Conservation (phyloP, 2,329 filamentous ascomycete species). For the Aureobasidium leucospermi region DNA sequence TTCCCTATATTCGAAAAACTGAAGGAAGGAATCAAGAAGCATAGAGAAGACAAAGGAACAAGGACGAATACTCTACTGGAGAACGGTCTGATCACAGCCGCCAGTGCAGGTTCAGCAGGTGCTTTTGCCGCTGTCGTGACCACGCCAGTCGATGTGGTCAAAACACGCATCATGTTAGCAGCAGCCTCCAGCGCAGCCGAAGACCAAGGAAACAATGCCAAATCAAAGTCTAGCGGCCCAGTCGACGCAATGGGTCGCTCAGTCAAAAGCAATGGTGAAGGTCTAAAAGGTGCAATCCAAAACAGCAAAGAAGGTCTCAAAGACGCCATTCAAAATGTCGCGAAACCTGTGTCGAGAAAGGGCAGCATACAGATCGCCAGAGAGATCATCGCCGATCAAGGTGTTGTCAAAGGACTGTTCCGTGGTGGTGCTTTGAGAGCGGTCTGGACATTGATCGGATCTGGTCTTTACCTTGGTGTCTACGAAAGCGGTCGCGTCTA, state of each 20-base stretch:
- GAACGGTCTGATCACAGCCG: slow-evolving; percentile 62
- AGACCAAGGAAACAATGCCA: slow-evolving; percentile 18
- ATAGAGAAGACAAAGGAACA: slow-evolving; percentile 33
- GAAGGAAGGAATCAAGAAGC: slow-evolving; percentile 46
- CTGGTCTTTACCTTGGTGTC: slow-evolving; percentile 75
- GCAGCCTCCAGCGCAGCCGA: slow-evolving; percentile 37
- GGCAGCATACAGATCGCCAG: slow-evolving; percentile 52
- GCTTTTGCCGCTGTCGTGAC: slow-evolving; percentile 72
- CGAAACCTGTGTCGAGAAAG: slow-evolving; percentile 27
- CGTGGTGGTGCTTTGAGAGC: slow-evolving; percentile 65
- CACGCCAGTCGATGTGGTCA: slow-evolving; percentile 82
- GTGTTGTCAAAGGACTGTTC: slow-evolving; percentile 62
- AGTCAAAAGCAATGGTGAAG: slow-evolving; percentile 25
- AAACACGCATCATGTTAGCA: slow-evolving; percentile 80
- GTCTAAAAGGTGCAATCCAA: slow-evolving; percentile 16
- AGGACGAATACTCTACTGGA: slow-evolving; percentile 48
- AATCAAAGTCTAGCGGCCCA: slow-evolving; percentile 20
- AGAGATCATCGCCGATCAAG: slow-evolving; percentile 59
- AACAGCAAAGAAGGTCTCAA: slow-evolving; percentile 8
- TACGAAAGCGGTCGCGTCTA: slow-evolving; percentile 70
- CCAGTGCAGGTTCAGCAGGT: slow-evolving; percentile 67
- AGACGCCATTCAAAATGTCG: slow-evolving; percentile 17
- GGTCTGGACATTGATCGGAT: slow-evolving; percentile 75
- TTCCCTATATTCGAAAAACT: slow-evolving; percentile 79
- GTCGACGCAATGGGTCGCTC: slow-evolving; percentile 37